phyloP scores from a whole-genome alignment of 2,329 filamentous ascomycete genomes.

The Colletotrichum theobromicola region DNA sequence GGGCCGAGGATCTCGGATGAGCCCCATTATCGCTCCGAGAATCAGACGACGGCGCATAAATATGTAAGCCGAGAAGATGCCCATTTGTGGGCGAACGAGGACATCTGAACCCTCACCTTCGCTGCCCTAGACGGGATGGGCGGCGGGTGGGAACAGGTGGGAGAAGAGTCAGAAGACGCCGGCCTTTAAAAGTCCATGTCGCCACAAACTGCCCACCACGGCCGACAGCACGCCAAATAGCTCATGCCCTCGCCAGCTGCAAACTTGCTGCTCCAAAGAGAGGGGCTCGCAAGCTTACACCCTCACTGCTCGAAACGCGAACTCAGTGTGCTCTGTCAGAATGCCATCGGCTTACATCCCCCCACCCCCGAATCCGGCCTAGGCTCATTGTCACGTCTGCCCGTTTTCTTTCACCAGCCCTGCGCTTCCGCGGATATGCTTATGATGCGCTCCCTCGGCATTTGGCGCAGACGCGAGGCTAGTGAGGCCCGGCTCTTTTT shows the following conservation, averaged over 20 bases:
- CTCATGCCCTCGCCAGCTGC: neutral
- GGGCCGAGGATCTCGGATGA: neutral
- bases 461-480: neutral
- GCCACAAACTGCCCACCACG: neutral
- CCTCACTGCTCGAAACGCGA: neutral
- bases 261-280: neutral
- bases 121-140: rapidly evolving
- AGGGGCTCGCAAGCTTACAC: neutral
- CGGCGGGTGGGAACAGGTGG: neutral
- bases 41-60: neutral
- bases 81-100: neutral
- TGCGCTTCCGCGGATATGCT: neutral
- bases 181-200: neutral
- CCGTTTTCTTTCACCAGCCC: neutral
- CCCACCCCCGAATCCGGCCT: neutral
- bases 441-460: neutral
- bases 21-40: neutral
- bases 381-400: neutral
- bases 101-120: neutral
- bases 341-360: neutral
- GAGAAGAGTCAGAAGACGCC: neutral
- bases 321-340: neutral
- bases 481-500: neutral
- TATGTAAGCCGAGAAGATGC: neutral
- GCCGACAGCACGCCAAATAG: neutral